Evolutionary conservation across 2,329 filamentous ascomycete genomes (phyloP).

Genomic region (Cytospora paraplurivora): DNA sequence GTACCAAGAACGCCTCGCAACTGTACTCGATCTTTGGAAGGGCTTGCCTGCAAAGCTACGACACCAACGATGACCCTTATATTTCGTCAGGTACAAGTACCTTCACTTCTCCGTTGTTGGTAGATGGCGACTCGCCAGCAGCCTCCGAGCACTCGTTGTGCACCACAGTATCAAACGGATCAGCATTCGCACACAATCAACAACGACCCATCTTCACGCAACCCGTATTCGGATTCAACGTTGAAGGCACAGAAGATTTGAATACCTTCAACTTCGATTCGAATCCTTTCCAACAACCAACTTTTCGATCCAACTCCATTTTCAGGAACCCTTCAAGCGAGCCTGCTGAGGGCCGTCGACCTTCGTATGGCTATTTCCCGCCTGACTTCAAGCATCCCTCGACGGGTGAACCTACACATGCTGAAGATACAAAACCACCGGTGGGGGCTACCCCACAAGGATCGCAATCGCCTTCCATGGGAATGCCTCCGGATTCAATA

Average conservation of each 20-base stretch:
- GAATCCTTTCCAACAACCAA: conserved; percentile 49
- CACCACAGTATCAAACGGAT: conserved; percentile 36
- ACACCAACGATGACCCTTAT: conserved; percentile 53
- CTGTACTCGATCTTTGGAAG: conserved; percentile 84
- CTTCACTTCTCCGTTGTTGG: conserved; percentile 51
- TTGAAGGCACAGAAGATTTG: conserved; percentile 59
- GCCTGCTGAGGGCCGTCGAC: conserved; percentile 48
- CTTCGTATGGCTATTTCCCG: conserved; percentile 62
- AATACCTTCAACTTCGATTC: conserved; percentile 48
- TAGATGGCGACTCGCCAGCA: conserved; percentile 52
- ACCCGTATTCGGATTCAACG: conserved; percentile 61
- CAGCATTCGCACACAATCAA: conserved; percentile 35
- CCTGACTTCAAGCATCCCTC: conserved; percentile 52
- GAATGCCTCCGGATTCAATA: conserved; percentile 33
- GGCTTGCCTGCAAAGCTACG: conserved; percentile 87
- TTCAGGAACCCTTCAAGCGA: conserved; percentile 62
- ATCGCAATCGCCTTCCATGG: conserved; percentile 28
- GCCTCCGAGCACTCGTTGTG: conserved; percentile 44
- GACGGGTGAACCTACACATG: conserved; percentile 37
- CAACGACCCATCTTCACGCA: conserved; percentile 46
- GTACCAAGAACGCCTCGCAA: conserved; percentile 79
- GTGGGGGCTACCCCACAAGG: conserved; percentile 34
- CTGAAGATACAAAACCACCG: conserved; percentile 42
- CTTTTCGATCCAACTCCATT: conserved; percentile 68
- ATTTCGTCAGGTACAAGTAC: conserved; percentile 40